Evolutionary conservation across 116 monocot genomes (phyloP).

Genomic region (Papilionanthe hybrid): DNA sequence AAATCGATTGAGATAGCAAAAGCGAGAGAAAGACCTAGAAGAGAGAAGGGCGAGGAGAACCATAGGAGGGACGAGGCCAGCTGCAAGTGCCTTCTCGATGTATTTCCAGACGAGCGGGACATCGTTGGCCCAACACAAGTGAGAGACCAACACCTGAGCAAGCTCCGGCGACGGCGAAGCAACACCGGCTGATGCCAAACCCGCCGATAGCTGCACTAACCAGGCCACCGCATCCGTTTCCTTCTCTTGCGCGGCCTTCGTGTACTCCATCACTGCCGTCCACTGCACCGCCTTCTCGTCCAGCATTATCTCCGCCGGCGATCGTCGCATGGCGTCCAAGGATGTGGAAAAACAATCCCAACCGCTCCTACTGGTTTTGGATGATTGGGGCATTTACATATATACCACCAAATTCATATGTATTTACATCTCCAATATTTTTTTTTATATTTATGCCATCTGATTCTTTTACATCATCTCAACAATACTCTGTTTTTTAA

Average conservation of each 20-base stretch:
- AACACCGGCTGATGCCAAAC: slow-evolving; percentile 21
- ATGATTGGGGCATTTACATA: not conserved
- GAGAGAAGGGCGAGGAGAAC: slow-evolving; percentile 74
- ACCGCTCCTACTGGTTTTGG: not conserved
- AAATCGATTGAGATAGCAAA: not conserved
- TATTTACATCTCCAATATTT: no score
- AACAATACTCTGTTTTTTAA: no score
- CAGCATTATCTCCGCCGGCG: not conserved
- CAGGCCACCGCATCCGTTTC: slow-evolving; percentile 50
- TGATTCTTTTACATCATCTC: no score
- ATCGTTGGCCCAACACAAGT: slow-evolving; percentile 44
- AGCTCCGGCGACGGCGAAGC: slow-evolving; percentile 67
- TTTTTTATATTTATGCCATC: no score
- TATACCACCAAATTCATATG: no score
- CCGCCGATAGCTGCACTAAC: slow-evolving; percentile 43
- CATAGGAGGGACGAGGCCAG: slow-evolving; percentile 52
- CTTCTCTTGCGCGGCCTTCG: slow-evolving; percentile 59
- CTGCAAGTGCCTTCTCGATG: slow-evolving; percentile 56
- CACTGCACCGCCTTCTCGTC: slow-evolving; percentile 14
- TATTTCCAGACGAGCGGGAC: slow-evolving; percentile 81
- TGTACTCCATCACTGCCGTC: slow-evolving; percentile 56
- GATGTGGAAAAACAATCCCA: not conserved
- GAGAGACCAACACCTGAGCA: slow-evolving; percentile 40
- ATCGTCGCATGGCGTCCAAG: not conserved
- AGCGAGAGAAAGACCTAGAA: slow-evolving; percentile 30